These are phyloP conservation scores for Diutina sp. DNA, from an alignment of 1,139 yeast genomes.

Conservation along the genomic window DNA sequence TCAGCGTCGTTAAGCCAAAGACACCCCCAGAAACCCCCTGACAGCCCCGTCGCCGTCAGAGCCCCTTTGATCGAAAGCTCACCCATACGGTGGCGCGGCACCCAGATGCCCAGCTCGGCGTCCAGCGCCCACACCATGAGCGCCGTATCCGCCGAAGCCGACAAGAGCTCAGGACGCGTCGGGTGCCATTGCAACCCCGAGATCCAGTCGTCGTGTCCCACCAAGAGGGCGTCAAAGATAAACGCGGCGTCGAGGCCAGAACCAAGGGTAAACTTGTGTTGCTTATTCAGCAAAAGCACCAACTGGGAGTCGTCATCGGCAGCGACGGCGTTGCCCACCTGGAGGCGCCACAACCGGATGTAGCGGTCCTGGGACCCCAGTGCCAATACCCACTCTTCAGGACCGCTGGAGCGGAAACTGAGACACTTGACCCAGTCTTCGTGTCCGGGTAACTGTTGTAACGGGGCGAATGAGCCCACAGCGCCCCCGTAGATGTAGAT, in stretches of 20 bases:
- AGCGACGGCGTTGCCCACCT: slow-evolving; percentile 40
- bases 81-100: slow-evolving; percentile 70
- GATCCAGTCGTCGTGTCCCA: slow-evolving; percentile 99
- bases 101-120: slow-evolving; percentile 79
- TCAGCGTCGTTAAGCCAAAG: slow-evolving; percentile 47
- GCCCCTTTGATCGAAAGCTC: slow-evolving; percentile 94
- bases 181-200: slow-evolving; percentile 79
- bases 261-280: slow-evolving; percentile 38
- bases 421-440: slow-evolving; percentile 88
- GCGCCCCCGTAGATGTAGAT: slow-evolving; percentile 34
- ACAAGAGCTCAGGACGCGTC: slow-evolving; percentile 42
- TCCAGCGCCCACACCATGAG: slow-evolving; percentile 96
- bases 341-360: slow-evolving; percentile 74
- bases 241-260: slow-evolving; percentile 31
- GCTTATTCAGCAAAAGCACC: slow-evolving; percentile 49
- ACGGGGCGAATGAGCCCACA: slow-evolving; percentile 19
- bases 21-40: slow-evolving; percentile 95
- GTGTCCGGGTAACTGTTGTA: slow-evolving; percentile 49
- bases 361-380: slow-evolving; percentile 86
- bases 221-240: slow-evolving; percentile 80
- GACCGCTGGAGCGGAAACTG: slow-evolving; percentile 30
- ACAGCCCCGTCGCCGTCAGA: slow-evolving; percentile 93
- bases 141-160: slow-evolving; percentile 90
- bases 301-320: slow-evolving; percentile 45
- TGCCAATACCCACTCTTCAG: slow-evolving; percentile 46